phyloP scores from a whole-genome alignment of 208 protist species.

The Porcisia deanei region DNA sequence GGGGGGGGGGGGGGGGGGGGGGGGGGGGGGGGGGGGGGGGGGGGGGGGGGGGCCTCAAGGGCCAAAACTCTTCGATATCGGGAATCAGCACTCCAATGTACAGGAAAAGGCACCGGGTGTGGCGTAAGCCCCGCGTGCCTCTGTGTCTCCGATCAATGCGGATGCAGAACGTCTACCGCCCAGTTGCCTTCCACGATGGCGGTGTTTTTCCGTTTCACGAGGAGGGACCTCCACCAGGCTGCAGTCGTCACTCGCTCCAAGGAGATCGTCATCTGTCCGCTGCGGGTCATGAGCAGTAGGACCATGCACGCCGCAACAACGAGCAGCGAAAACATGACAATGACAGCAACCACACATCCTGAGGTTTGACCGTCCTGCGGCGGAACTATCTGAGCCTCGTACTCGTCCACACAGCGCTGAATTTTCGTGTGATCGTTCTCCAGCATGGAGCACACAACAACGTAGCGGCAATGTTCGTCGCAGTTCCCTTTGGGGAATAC shows the following conservation, averaged over 20 bases:
- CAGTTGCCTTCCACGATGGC: neutral
- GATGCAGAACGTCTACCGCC: neutral
- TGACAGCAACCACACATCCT: neutral
- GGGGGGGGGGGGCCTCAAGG: no score
- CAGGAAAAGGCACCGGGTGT: neutral
- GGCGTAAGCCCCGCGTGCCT: neutral
- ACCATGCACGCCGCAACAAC: neutral
- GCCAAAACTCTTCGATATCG: neutral
- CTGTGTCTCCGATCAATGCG: neutral
- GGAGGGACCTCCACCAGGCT: slow-evolving; percentile 16
- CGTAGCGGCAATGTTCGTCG: slow-evolving; percentile 50
- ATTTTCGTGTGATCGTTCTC: slow-evolving; percentile 37
- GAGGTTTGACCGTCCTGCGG: neutral
- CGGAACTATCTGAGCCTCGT: neutral
- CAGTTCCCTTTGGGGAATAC: slow-evolving; percentile 43
- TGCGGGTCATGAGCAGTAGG: slow-evolving; percentile 19
- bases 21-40: no score
- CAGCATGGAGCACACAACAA: slow-evolving; percentile 58
- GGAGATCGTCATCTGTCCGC: slow-evolving; percentile 12
- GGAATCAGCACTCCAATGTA: neutral
- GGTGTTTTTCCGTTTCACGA: neutral
- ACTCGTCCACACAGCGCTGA: slow-evolving; percentile 34
- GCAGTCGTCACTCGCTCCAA: neutral
- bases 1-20: neutral
- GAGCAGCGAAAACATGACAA: slow-evolving; percentile 8